Base-by-base conservation (phyloP, 179 eudicot species). In the Patellifolia procumbens region DNA sequence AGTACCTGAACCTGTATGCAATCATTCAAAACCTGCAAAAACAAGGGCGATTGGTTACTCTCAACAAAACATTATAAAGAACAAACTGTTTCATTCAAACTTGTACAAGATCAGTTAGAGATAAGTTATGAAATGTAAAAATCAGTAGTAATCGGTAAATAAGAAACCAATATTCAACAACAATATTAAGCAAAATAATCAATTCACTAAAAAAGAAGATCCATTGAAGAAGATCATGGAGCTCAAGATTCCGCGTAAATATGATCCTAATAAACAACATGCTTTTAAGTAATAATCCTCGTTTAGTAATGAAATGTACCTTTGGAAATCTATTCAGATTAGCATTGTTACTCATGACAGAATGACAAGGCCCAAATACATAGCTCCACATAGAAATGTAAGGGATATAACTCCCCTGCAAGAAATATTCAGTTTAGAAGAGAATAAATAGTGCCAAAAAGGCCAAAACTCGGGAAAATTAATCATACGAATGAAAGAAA, bases 331-430 rank as follows among this genome's bases (percentile, higher is more conserved):
- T 53, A 28, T 5, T 35, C 29, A 56, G 53, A 49, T 32, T 22
- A 34, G 42, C 22, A 56, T 39, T 59, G 35, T 20, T 56, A 74
- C 86, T 91, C 83, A 92, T 68, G 97, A 87, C 73, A 91, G 89
- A 76, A 93, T 89, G 82, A 91, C 97, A 35, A 93, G 97, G 62
- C 97, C 97, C 72, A 93, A 73, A 75, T 93, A 93, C 85, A 93
- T 87, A 60, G 97, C 92, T 76, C 86, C 94, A 56, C 91, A 81
- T 29, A 93, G 96, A 82, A 85, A 93, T 70, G 78, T 68, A 73
- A 91, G 88, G 55, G 97, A 91, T 71, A 93, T 89, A 70, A 93
- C 70, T 76, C 97, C 97, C 97, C 97, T 93, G 94, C 82, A 81
- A 76, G 22, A 51, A 16, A 58, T 17, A 16, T 26, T 8, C 35